phyloP scores from a whole-genome alignment of 2,329 filamentous ascomycete genomes.

The Paraconiothyrium sp. region DNA sequence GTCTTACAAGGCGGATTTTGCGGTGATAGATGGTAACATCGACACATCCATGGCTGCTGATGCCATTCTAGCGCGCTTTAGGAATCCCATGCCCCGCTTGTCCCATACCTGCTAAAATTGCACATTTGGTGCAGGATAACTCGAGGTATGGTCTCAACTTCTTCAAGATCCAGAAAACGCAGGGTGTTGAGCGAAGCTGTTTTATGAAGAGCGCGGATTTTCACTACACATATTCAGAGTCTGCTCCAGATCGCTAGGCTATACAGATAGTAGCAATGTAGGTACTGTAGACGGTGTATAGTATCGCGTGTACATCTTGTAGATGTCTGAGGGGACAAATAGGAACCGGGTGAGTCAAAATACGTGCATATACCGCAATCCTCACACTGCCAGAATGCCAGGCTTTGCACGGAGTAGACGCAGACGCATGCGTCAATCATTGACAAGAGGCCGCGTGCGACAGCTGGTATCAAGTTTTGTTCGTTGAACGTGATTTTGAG shows the following conservation, averaged over 20 bases:
- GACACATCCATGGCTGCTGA: conserved; percentile 4
- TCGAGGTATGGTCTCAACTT: background rate
- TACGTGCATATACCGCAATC: background rate
- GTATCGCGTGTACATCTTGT: background rate
- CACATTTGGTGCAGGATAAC: background rate
- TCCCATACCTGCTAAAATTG: background rate
- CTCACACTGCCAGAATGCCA: background rate
- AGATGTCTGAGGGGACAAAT: background rate
- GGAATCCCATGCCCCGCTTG: background rate
- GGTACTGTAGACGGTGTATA: background rate
- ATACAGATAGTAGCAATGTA: background rate
- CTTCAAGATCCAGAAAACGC: background rate
- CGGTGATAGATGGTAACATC: conserved; percentile 35
- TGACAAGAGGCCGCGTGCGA: background rate
- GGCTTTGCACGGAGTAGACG: background rate
- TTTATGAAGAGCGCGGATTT: background rate
- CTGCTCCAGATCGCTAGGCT: background rate
- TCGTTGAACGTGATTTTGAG: conserved; percentile 52
- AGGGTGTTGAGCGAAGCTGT: background rate
- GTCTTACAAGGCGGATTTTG: conserved; percentile 36
- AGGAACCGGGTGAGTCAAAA: background rate
- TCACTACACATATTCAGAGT: too few relatives aligned
- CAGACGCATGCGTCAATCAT: background rate
- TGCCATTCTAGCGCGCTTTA: conserved; percentile 9
- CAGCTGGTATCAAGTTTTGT: conserved; percentile 36